phyloP scores from a whole-genome alignment of 106 monocot genomes.

The Alisma plantagoaquatica region DNA sequence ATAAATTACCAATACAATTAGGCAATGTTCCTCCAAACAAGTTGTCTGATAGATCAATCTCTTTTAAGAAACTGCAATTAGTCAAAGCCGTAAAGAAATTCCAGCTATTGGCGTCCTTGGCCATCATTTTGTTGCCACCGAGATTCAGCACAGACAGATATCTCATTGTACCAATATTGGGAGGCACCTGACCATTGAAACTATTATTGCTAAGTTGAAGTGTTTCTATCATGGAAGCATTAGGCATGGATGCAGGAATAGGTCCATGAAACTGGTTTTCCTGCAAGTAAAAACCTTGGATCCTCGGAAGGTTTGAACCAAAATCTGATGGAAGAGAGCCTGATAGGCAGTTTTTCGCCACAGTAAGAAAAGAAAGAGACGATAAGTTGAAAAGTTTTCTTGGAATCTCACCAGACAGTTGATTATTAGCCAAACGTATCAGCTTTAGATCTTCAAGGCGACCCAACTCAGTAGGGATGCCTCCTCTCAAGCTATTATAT shows the following conservation, averaged over 20 bases:
- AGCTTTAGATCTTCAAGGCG: background rate
- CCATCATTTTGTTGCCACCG: background rate
- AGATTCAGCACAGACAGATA: background rate
- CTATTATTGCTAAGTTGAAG: background rate
- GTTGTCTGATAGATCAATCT: background rate
- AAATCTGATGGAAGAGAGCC: conserved; percentile 5
- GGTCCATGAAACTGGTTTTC: conserved; percentile 3
- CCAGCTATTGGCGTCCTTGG: conserved; percentile 1
- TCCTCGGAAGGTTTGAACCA: conserved; percentile 6
- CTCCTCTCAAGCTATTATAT: background rate
- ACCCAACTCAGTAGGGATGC: background rate
- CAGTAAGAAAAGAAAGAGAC: background rate
- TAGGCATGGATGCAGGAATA: conserved; percentile 6
- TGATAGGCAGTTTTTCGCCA: background rate
- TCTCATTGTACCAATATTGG: conserved; percentile 1
- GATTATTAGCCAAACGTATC: background rate
- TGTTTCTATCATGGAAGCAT: background rate
- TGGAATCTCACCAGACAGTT: background rate
- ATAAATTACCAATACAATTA: conserved; percentile 4
- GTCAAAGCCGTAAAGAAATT: conserved; percentile 1
- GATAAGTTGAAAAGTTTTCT: conserved; percentile 1
- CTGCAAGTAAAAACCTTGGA: background rate
- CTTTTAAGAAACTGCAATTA: background rate
- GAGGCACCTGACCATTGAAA: conserved; percentile 4
- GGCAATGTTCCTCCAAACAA: conserved; percentile 4